phyloP scores from a whole-genome alignment of 2,329 filamentous ascomycete genomes.

The Sordariomycetes sp. region DNA sequence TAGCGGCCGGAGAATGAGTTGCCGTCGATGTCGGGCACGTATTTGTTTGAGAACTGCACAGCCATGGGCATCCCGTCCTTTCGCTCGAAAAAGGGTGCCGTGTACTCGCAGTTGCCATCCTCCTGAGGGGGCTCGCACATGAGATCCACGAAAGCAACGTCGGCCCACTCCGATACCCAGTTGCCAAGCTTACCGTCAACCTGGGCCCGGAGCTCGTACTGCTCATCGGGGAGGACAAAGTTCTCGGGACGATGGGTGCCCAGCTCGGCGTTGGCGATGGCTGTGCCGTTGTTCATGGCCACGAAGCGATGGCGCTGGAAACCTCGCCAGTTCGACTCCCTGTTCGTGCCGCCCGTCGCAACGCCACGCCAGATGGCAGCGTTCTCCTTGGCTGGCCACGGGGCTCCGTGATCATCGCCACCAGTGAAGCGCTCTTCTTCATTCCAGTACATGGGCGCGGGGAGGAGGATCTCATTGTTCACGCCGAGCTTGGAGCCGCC shows the following conservation, averaged over 20 bases:
- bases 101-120: slow-evolving; percentile 36
- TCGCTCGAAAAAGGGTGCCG: slow-evolving; percentile 32
- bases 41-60: slow-evolving; percentile 55
- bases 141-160: slow-evolving; percentile 45
- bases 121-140: slow-evolving; percentile 33
- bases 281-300: slow-evolving; percentile 61
- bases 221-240: slow-evolving; percentile 39
- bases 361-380: slow-evolving; percentile 57
- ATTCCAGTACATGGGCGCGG: slow-evolving; percentile 61
- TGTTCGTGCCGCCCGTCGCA: slow-evolving; percentile 54
- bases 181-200: slow-evolving; percentile 31
- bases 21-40: slow-evolving; percentile 69
- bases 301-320: slow-evolving; percentile 72
- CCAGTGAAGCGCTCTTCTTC: slow-evolving; percentile 54
- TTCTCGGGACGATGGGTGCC: slow-evolving; percentile 34
- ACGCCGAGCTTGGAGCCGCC: slow-evolving; percentile 59
- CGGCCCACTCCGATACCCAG: slow-evolving; percentile 40
- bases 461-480: slow-evolving; percentile 63
- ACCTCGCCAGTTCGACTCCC: slow-evolving; percentile 54
- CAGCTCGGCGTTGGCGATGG: slow-evolving; percentile 38
- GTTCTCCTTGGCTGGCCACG: slow-evolving; percentile 48
- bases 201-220: slow-evolving; percentile 38
- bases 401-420: slow-evolving; percentile 38
- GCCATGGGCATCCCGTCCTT: slow-evolving; percentile 30
- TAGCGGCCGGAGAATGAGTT: slow-evolving; percentile 63